Evolutionary conservation across 345 rosid genomes (phyloP), one percentile per base, ranked within the genome.

Genomic region (Aquilaria yunnanensis): DNA sequence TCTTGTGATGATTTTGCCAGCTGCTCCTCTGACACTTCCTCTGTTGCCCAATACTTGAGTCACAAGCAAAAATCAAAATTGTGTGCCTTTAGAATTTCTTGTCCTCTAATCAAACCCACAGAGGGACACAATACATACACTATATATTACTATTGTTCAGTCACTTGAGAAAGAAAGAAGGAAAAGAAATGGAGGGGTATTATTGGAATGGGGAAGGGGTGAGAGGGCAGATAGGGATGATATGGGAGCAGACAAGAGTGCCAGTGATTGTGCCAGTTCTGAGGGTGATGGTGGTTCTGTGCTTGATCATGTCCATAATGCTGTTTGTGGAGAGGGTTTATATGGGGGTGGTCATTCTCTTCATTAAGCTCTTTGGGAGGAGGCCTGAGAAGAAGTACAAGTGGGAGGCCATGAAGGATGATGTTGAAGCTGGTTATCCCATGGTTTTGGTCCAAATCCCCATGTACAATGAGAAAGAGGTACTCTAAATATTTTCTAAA

Each of bases 381-480:
- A 80, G 65, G 41, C 83, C 88, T 3, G 83, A 86, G 66, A 81
- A 75, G 62, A 75, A 62, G 57, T 86, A 79, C 63, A 83, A 67
- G 66, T 86, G 88, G 86, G 85, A 85, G 57, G 63, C 80, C 5
- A 62, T 81, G 69, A 78, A 75, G 74, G 88, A 83, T 14, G 88
- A 86, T 66, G 67, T 83, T 31, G 92, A 86, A 64, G 54, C 74
- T 16, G 92, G 92, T 46, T 86, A 83, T 65, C 88, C 92, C 8
- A 74, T 76, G 85, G 85, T 86, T 41, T 64, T 86, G 0, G 86
- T 86, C 7, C 92, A 86, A 70, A 81, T 86, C 66, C 92, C 92
- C 43, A 83, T 86, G 92, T 86, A 79, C 69, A 86, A 86, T 58
- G 92, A 86, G 64, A 76, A 74, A 61, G 88, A 86, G 88, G 92